Evolutionary conservation across 805 yeast genomes (phyloP), one percentile per base, ranked within the genome.

Genomic region (Wickerhamomyces tratensis): DNA sequence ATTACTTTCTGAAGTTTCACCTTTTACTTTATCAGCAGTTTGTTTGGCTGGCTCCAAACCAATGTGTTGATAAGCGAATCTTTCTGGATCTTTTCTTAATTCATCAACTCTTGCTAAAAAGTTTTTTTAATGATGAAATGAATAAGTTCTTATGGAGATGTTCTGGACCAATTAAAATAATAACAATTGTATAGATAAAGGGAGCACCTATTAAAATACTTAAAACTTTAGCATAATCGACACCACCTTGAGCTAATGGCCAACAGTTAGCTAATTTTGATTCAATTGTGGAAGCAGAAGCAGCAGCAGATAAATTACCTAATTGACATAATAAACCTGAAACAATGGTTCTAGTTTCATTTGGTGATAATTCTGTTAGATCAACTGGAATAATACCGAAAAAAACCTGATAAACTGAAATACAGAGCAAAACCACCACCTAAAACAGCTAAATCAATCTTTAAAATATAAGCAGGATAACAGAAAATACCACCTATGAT

Each of bases 301-400:
- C 87, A 25, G 83, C 72, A 6, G 85, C 75, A 0, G 81, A 84
- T 53, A 82, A 69, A 58, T 82, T 81, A 64, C 88, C 88, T 44
- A 82, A 69, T 61, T 82, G 88, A 56, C 82, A 82, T 8, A 78
- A 69, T 33, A 77, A 61, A 42, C 86, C 86, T 27, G 74, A 72
- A 33, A 79, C 69, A 51, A 81, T 69, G 2, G 84, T 69, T 54
- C 86, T 67, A 51, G 78, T 77, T 36, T 76, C 74, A 27, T 84
- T 81, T 44, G 79, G 82, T 14, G 85, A 72, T 41, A 82, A 64
- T 58, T 82, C 89, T 6, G 81, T 66, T 35, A 82, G 62, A 56
- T 80, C 80, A 31, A 77, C 69, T 33, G 88, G 87, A 12, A 76
- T 67, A 40, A 82, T 76, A 48, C 87, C 87, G 82, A 86, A 82